Evolutionary conservation across 2,329 filamentous ascomycete species (phyloP).

Genomic region (Pseudogymnoascus sp.): DNA sequence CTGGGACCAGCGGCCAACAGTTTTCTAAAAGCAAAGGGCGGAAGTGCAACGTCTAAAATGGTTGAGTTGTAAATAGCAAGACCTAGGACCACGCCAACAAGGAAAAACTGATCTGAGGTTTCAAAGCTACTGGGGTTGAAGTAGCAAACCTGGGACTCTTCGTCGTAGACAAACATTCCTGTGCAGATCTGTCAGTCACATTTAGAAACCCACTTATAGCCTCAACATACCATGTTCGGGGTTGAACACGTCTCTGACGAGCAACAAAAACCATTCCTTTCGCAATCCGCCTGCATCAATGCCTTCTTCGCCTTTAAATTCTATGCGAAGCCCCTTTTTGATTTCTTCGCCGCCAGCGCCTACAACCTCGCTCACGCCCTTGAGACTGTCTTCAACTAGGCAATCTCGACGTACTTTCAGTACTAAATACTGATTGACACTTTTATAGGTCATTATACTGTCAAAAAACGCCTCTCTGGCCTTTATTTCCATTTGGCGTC

Average conservation of each 20-base stretch:
- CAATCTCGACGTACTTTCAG: constrained; percentile 76
- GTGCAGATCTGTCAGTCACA: constrained; percentile 11
- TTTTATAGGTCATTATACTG: constrained; percentile 68
- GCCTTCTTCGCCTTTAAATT: constrained; percentile 82
- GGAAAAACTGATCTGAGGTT: constrained; percentile 83
- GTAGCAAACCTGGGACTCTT: constrained; percentile 84
- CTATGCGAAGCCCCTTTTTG: constrained; percentile 81
- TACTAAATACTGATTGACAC: constrained; percentile 68
- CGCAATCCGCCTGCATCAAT: constrained; percentile 82
- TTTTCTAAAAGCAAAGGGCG: constrained; percentile 84
- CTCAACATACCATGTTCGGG: constrained; percentile 66
- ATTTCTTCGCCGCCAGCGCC: constrained; percentile 74
- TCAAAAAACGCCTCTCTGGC: constrained; percentile 87
- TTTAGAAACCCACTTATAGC: neutral
- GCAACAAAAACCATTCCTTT: constrained; percentile 90
- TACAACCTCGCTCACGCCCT: constrained; percentile 75
- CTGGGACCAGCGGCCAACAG: constrained; percentile 69
- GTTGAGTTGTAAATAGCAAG: constrained; percentile 93
- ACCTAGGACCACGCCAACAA: constrained; percentile 80
- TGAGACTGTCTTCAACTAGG: constrained; percentile 79
- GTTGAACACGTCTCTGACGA: constrained; percentile 85
- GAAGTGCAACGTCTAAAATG: constrained; percentile 79
- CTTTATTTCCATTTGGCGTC: constrained; percentile 81
- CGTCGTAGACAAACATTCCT: constrained; percentile 91
- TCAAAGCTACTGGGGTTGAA: constrained; percentile 89